These are phyloP conservation scores for Mallotus nudiflorus DNA, from an alignment of 345 rosid species.

Conservation along the genomic window DNA sequence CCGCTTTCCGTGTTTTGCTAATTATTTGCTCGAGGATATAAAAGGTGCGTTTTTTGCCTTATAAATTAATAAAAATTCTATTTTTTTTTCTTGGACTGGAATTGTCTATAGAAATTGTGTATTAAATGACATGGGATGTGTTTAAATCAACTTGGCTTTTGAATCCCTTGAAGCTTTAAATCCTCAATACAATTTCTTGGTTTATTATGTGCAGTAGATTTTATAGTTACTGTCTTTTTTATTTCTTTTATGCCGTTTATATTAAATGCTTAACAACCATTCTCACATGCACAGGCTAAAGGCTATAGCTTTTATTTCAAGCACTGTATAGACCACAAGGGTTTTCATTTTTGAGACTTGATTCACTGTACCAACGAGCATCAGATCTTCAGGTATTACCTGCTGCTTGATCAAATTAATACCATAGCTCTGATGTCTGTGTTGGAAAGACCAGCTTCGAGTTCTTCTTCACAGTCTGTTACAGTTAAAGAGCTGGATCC, in stretches of 20 bases:
- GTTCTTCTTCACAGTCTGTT: slow-evolving; percentile 19
- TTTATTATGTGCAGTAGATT: neutral
- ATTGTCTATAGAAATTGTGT: slow-evolving; percentile 6
- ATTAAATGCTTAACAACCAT: slow-evolving; percentile 35
- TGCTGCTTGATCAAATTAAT: slow-evolving; percentile 18
- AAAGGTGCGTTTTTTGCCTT: slow-evolving; percentile 17
- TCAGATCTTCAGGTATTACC: slow-evolving; percentile 8
- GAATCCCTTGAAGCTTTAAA: slow-evolving; percentile 9
- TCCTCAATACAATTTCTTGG: neutral
- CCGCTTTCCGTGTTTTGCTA: slow-evolving; percentile 18
- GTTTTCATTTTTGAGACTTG: neutral
- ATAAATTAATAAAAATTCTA: neutral
- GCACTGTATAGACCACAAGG: slow-evolving; percentile 9
- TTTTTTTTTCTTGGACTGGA: slow-evolving; percentile 17
- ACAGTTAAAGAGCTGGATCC: slow-evolving; percentile 64
- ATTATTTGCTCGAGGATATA: slow-evolving; percentile 9
- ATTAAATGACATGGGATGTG: neutral
- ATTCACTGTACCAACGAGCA: slow-evolving; percentile 5
- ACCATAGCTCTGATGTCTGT: slow-evolving; percentile 43
- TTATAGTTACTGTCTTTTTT: neutral
- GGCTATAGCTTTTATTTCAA: slow-evolving; percentile 25
- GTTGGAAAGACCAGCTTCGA: slow-evolving; percentile 30
- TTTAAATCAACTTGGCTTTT: slow-evolving; percentile 13
- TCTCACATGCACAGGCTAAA: slow-evolving; percentile 47
- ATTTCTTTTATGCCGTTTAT: slow-evolving; percentile 4